Base-by-base conservation (phyloP, 1,139 yeast species). In the Blastobotrys ciferrii region DNA sequence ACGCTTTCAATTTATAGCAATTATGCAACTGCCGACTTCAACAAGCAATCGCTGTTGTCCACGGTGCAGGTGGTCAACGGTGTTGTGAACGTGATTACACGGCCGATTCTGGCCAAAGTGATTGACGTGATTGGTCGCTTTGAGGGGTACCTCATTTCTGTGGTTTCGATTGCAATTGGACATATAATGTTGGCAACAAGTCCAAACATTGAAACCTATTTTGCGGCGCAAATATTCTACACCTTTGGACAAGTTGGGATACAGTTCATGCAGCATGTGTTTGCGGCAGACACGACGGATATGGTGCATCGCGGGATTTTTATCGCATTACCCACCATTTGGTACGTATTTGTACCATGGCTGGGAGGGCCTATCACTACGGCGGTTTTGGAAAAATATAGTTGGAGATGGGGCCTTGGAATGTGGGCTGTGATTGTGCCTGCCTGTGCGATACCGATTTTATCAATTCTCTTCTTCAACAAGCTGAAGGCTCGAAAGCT, bases 391-490 rank as follows among this genome's bases (percentile, higher is more conserved):
- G 40, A 51, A 11, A 44, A 50, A 33, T 54, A 51, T 25, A 51
- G 53, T 33, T 83, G 91, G 91, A 72, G 77, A 39, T 84, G 82
- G 78, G 81, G 82, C 55, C 80, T 83, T 57, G 89, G 83, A 35
- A 82, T 84, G 75, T 84, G 86, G 85, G 87, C 88, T 0, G 78
- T 82, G 58, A 80, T 84, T 53, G 75, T 81, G 68, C 89, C 89
- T 17, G 68, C 81, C 35, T 62, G 78, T 11, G 73, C 83, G 55
- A 48, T 84, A 14, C 91, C 91, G 23, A 66, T 84, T 13, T 14
- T 36, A 28, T 6, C 28, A 28, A 28, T 43, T n/a, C 30, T 48
- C 25, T 48, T 36, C 30, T 14, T 28, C 15, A 33, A 38, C 33
- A 44, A 45, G 38, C 15, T 47, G 2, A 31, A 39, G 33, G 35